Evolutionary conservation across 2,329 filamentous ascomycete genomes (phyloP), one percentile per base, ranked within the genome.

Genomic region (Pseudogymnoascus sp.): DNA sequence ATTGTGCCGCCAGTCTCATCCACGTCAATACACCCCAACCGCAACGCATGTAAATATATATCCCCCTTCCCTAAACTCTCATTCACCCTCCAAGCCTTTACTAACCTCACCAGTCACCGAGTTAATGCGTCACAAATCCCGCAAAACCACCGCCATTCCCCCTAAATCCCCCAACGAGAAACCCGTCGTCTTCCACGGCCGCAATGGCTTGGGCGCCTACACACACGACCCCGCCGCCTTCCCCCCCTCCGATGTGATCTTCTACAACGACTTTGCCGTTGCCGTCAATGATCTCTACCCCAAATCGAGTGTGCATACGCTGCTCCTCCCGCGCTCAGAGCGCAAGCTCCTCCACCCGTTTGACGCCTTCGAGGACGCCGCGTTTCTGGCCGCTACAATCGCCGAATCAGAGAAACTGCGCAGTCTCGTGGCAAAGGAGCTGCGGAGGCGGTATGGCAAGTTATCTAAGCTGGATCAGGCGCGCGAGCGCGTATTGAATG

Each of bases 251-350:
- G 75, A 80, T 7, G 81, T 91, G 1, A 77, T 94, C 59, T 85
- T 84, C 68, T 77, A 85, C 72, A 82, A 83, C 64, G 77, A 82
- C n/a, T 74, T 83, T 62, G 90, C 87, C 65, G 88, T 92, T 57
- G 81, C 85, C 18, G 89, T 97, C 71, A 80, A 86, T 66, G 94
- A 99, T 74, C 77, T 84, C 63, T 99, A 84, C 70, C 92, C 94
- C 7, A 99, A 97, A 73, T 83, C 89, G 3, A 84, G 82, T 3
- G 78, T 96, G 3, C 94, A 99, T 74, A 79, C 90, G 1, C 87
- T 99, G 2, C 82, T 97, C n/a, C 83, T 97, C 4, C 90, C 92
- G 5, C 87, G 92, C 57, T 82, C 87, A 38, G 67, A 71, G 2
- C 82, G 84, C 69, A 83, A 79, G 66, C 74, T 78, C 5, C 75